Evolutionary conservation across 495 filamentous ascomycete species (phyloP), one percentile per base, ranked within the genome.

Genomic region (Penicillium alfredii): DNA sequence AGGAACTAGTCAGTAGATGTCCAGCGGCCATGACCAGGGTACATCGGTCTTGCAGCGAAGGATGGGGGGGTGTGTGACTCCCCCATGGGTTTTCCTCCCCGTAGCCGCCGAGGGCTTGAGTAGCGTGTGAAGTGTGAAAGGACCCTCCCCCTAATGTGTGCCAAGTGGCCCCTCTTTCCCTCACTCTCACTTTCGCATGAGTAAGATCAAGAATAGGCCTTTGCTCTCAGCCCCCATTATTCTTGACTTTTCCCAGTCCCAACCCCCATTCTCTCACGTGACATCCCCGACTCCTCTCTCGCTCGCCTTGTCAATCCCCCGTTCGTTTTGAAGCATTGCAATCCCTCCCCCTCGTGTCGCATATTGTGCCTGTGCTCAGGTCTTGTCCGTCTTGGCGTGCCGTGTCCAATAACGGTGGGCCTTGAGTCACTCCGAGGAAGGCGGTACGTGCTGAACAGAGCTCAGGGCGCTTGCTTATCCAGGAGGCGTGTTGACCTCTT

Each of bases 401-500:
- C n/a, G 11, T 22, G 29, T 33, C 23, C 24, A n/a, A 44, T 40
- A 40, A 30, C 35, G 38, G 35, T 39, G 51, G n/a, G n/a, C n/a
- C 11, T 38, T 47, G 51, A 41, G 26, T 38, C 26, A 32, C 29
- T 44, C 33, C 21, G 20, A 33, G 46, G 50, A 49, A 55, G 47
- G 47, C 40, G 51, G 53, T 55, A 55, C 41, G 47, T 54, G 41
- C 40, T 5, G 23, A 9, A 25, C 8, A 24, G 22, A 25, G 49
- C 44, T 42, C 44, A 47, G n/a, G 37, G 38, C 45, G 49, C 40
- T 46, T 51, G 47, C 50, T 51, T 47, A 61, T 60, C 60, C 58
- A 68, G 61, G 61, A 65, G 61, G 57, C 47, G 49, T 58, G 53
- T 53, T 57, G 43, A 45, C 45, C 29, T 45, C 42, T 32, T 20